These are phyloP conservation scores for Beauveria sp. DNA, from an alignment of 2,329 filamentous ascomycete species.

Conservation along the genomic window DNA sequence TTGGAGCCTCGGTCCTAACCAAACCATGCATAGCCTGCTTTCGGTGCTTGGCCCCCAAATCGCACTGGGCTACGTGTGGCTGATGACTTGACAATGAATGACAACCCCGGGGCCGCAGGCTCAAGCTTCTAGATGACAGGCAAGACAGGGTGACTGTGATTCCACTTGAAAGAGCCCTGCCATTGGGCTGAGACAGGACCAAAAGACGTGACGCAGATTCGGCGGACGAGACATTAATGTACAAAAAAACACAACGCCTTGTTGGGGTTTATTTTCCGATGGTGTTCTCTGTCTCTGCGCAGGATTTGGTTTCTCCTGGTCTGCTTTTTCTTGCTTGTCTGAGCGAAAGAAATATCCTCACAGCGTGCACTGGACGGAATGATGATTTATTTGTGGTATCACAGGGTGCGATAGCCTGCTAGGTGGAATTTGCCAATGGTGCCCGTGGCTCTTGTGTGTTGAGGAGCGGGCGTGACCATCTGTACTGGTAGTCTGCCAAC, in stretches of 20 bases:
- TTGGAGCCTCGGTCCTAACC: neutral
- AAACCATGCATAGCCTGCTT: neutral
- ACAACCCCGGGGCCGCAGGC: neutral
- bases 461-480: neutral
- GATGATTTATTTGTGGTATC: neutral
- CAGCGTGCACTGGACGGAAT: neutral
- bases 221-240: neutral
- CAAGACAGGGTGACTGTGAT: neutral
- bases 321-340: neutral
- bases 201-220: neutral
- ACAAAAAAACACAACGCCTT: neutral
- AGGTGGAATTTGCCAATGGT: neutral
- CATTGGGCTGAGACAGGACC: conserved; percentile 1
- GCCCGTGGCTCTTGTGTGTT: neutral
- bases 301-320: neutral
- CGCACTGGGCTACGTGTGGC: neutral
- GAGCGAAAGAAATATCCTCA: neutral
- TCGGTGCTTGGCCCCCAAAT: conserved; percentile 3
- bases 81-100: neutral
- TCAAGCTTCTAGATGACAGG: neutral
- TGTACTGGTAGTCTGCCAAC: neutral
- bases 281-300: neutral
- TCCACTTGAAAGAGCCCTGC: neutral
- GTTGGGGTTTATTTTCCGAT: neutral
- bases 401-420: neutral